phyloP scores from a whole-genome alignment of 495 filamentous ascomycete genomes.

The Penicillium herquei region DNA sequence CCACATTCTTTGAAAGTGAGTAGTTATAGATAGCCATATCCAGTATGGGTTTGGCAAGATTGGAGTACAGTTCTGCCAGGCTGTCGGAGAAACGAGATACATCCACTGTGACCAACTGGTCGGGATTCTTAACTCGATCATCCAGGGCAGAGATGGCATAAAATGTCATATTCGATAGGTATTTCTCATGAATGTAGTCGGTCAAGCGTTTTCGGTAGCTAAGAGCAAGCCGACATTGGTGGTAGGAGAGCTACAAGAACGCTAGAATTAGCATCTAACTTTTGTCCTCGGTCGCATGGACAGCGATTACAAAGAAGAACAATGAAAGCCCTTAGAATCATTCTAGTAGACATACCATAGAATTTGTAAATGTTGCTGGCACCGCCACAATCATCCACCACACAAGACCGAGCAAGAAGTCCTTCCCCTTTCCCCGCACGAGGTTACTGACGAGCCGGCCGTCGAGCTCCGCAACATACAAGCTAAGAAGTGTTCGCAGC shows the following conservation, averaged over 20 bases:
- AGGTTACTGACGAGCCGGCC: conserved; percentile 86
- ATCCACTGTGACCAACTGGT: conserved; percentile 95
- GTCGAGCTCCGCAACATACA: conserved; percentile 96
- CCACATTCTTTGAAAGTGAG: conserved; percentile 86
- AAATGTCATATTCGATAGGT: conserved; percentile 94
- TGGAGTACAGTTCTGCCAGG: conserved; percentile 92
- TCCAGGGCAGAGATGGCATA: conserved; percentile 94
- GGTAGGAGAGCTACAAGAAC: conserved; percentile 77
- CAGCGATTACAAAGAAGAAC: neutral
- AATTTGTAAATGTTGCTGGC: conserved; percentile 98
- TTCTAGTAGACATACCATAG: conserved; percentile 69
- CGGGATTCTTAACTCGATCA: conserved; percentile 97
- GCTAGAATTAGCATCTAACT: conserved; percentile 5
- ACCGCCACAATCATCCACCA: conserved; percentile 99
- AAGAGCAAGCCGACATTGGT: conserved; percentile 90
- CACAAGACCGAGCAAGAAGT: conserved; percentile 83
- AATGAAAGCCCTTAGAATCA: neutral
- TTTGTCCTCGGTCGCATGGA: conserved; percentile 13
- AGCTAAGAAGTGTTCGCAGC: conserved; percentile 80
- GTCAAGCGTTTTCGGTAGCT: conserved; percentile 91
- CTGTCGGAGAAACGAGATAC: conserved; percentile 95
- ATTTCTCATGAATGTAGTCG: conserved; percentile 87
- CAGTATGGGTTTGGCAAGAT: conserved; percentile 90
- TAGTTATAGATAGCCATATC: conserved; percentile 98
- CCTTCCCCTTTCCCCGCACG: conserved; percentile 85